Conservation (phyloP, 768 basidiomycete species). For the Hirschioporus abietinus region DNA sequence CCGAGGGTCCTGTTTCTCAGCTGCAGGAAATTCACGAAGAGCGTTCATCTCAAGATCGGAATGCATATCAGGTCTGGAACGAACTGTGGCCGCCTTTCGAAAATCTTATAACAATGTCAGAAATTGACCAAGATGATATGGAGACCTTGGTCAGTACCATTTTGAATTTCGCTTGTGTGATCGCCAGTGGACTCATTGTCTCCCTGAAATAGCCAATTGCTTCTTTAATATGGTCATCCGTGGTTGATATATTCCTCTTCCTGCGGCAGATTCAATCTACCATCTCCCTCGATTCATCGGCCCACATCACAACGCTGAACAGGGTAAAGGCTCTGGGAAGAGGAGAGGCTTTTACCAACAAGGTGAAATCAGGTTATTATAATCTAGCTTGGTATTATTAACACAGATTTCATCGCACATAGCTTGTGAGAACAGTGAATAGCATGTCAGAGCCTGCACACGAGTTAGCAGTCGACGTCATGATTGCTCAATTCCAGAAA, state of each 20-base stretch:
- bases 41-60: conserved; percentile 13
- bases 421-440: conserved; percentile 54
- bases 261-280: conserved; percentile 49
- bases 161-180: not conserved
- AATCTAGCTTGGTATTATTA: not conserved
- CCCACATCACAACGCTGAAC: conserved; percentile 44
- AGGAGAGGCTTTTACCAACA: conserved; percentile 44
- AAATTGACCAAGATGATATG: conserved; percentile 40
- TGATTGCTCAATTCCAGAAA: conserved; percentile 54
- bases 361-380: conserved; percentile 32
- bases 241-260: conserved; percentile 63
- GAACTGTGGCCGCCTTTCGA: conserved; percentile 74
- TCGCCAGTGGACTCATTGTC: conserved; percentile 8
- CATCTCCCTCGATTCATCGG: conserved; percentile 47
- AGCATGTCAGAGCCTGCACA: conserved; percentile 46
- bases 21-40: conserved; percentile 24
- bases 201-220: conserved; percentile 41
- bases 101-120: conserved; percentile 42
- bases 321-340: conserved; percentile 40
- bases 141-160: conserved; percentile 20
- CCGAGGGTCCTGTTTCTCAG: not conserved
- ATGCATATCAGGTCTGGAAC: conserved; percentile 51
- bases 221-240: conserved; percentile 51
- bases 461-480: conserved; percentile 36
- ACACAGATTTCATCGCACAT: not conserved